Evolutionary conservation across 2,329 filamentous ascomycete genomes (phyloP).

Genomic region (Paracoccidioides brasiliensis): DNA sequence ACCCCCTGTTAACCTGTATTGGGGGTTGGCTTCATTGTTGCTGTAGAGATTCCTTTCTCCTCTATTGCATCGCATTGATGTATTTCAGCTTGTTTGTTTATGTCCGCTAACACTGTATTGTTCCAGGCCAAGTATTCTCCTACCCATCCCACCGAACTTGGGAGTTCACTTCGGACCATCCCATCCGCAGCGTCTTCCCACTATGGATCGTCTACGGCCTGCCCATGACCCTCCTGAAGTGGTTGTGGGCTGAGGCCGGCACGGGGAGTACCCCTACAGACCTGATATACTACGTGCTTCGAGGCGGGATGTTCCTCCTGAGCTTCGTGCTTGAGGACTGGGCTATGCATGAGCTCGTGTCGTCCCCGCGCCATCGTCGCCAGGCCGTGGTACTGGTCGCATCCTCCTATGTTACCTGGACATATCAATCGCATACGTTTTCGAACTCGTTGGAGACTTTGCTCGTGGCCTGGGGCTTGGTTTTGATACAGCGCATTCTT

Average conservation of each 20-base stretch:
- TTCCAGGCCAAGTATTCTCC: slow-evolving; percentile 72
- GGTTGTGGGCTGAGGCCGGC: slow-evolving; percentile 80
- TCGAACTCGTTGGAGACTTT: slow-evolving; percentile 95
- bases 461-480: slow-evolving; percentile 82
- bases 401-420: slow-evolving; percentile 97
- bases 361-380: slow-evolving; percentile 56
- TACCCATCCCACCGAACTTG: slow-evolving; percentile 84
- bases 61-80: neutral
- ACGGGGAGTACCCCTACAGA: slow-evolving; percentile 62
- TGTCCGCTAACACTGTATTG: neutral
- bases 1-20: too few species aligned
- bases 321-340: slow-evolving; percentile 97
- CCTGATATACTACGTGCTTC: slow-evolving; percentile 77
- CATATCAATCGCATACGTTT: slow-evolving; percentile 95
- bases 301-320: slow-evolving; percentile 81
- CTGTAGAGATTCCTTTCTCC: neutral
- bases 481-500: slow-evolving; percentile 76
- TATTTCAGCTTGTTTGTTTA: neutral
- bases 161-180: slow-evolving; percentile 83
- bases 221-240: slow-evolving; percentile 83
- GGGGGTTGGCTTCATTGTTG: too few species aligned
- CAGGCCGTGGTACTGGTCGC: slow-evolving; percentile 73
- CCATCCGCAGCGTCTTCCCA: slow-evolving; percentile 91
- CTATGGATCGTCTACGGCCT: slow-evolving; percentile 91
- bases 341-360: slow-evolving; percentile 85